Percentiles rank a stretch among this genome's conserved stretches.
phyloP scores from a whole-genome alignment of 1,284 basidiomycete species.

The Butyriboletus appendiculatus region DNA sequence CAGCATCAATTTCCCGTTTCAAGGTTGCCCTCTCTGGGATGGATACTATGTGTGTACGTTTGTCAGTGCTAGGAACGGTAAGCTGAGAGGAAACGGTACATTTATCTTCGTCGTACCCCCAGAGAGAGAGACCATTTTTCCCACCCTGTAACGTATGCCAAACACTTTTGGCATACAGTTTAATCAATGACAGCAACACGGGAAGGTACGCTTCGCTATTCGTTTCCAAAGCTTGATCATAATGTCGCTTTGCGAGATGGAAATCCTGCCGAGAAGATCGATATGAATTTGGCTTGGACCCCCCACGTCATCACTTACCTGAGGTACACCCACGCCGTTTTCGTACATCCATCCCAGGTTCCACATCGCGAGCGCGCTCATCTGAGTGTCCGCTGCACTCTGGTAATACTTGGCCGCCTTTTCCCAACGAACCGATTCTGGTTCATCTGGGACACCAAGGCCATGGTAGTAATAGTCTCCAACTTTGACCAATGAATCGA shows the following conservation, averaged over 20 bases:
- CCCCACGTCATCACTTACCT: slow-evolving; percentile 45
- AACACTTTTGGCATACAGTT: slow-evolving; percentile 82
- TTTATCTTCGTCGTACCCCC: slow-evolving; percentile 53
- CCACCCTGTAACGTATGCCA: slow-evolving; percentile 81
- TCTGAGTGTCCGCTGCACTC: slow-evolving; percentile 87
- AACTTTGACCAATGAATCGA: slow-evolving; percentile 96
- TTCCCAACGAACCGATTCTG: slow-evolving; percentile 65
- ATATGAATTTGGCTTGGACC: not conserved
- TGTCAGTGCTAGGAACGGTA: slow-evolving; percentile 9
- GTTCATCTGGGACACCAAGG: slow-evolving; percentile 69
- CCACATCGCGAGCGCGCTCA: slow-evolving; percentile 96
- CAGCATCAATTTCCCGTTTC: slow-evolving; percentile 31
- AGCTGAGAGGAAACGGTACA: slow-evolving; percentile 11
- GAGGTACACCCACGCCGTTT: slow-evolving; percentile 88
- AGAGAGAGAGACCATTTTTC: slow-evolving; percentile 63
- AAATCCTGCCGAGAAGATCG: slow-evolving; percentile 71
- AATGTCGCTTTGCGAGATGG: slow-evolving; percentile 95
- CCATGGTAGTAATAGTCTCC: slow-evolving; percentile 96
- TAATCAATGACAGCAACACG: slow-evolving; percentile 78
- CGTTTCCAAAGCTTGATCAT: slow-evolving; percentile 87
- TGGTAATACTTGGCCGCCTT: slow-evolving; percentile 95
- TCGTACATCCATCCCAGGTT: slow-evolving; percentile 99
- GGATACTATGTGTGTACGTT: slow-evolving; percentile 21
- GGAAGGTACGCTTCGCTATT: slow-evolving; percentile 90
- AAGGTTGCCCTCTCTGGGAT: slow-evolving; percentile 20